Base-by-base conservation (phyloP, 495 filamentous ascomycete species). In the Chaetomium cochliodes region DNA sequence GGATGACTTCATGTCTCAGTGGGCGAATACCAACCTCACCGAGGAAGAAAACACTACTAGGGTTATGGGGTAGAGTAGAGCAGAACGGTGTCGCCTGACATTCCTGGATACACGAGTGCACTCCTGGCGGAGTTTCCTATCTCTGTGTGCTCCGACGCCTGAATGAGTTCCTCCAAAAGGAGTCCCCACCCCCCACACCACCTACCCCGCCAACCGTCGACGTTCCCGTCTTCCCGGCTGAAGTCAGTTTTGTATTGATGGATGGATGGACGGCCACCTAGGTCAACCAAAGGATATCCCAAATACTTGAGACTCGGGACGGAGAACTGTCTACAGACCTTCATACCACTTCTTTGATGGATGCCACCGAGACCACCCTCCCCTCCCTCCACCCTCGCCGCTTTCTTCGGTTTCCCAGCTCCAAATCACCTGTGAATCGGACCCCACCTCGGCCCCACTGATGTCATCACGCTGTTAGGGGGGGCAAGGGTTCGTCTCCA, bases 1-100 rank as follows among this genome's bases (percentile, higher is more conserved):
- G 46, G 93, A 97, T 70, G 93, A 96, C 75, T 97, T 87, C 70
- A 79, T 92, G 63, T 93, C 90, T 11, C 82, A 87, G 61, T 91
- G 85, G 76, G 86, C 87, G 61, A 87, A 91, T 67, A 85, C 87
- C 0, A 90, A 90, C 69, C 87, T 80, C 58, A 81, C 80, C 23
- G 79, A 81, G 22, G 76, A 87, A 44, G 73, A 84, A 23, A 79
- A 89, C 49, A 22, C 75, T 85, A 68, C 72, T 77, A 64, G 67
- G 69, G 70, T 79, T 20, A 74, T 72, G 63, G 73, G 79, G 39
- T 78, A 71, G 50, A 28, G 37, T 50, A 37, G 6, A 30, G 28
- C 28, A 30, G 3, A 30, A 6, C 28, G 6, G 2, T 6, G 6
- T 30, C 28, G 28, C 6, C 28, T 6, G 6, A 30, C 28, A 30